Conservation (phyloP, 768 basidiomycete genomes). For the Kondoa subrosea region DNA sequence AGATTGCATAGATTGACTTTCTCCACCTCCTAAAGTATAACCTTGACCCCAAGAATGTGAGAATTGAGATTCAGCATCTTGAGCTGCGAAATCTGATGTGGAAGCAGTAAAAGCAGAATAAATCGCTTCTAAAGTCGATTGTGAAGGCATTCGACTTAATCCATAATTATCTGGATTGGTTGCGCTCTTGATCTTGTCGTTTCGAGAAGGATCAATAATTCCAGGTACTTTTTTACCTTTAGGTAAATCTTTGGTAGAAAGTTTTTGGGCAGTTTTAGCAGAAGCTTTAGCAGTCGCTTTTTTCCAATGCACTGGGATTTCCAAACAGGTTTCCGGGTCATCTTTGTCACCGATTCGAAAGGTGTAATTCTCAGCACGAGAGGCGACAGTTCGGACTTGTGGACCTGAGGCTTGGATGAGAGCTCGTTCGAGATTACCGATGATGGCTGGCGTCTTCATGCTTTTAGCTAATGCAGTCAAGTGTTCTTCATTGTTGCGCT, state of each 20-base stretch:
- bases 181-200: conserved; percentile 28
- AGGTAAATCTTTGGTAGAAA: conserved; percentile 18
- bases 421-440: conserved; percentile 51
- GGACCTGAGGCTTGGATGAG: conserved; percentile 44
- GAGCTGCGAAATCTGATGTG: background rate
- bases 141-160: background rate
- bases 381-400: conserved; percentile 44
- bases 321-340: conserved; percentile 50
- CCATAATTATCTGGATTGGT: conserved; percentile 1
- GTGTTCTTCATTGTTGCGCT: conserved; percentile 59
- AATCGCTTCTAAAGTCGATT: background rate
- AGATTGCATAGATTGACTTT: background rate
- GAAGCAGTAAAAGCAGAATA: background rate
- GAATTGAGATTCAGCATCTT: background rate
- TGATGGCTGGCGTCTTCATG: conserved; percentile 37
- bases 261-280: conserved; percentile 63
- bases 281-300: conserved; percentile 60
- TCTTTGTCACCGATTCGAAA: conserved; percentile 65
- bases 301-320: conserved; percentile 53
- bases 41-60: too few species aligned
- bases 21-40: too few species aligned
- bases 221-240: background rate
- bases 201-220: conserved; percentile 3
- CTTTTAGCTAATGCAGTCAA: conserved; percentile 39
- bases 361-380: conserved; percentile 45